These are phyloP conservation scores for Rasamsonia emersonii DNA, from an alignment of 2,329 filamentous ascomycete species.

Conservation along the genomic window DNA sequence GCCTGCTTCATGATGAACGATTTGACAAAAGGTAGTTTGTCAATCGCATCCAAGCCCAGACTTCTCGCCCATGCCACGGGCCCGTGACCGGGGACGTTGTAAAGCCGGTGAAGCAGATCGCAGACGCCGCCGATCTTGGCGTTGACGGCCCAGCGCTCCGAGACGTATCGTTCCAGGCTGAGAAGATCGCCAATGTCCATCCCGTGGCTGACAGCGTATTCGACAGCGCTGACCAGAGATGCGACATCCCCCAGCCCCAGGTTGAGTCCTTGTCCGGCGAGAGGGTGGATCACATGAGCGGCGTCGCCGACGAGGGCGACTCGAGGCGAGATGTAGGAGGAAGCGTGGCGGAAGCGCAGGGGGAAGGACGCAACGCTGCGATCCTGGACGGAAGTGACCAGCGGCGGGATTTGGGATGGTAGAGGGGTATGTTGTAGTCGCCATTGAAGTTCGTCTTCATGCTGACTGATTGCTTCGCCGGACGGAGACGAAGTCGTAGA, in stretches of 20 bases:
- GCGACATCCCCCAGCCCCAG: slow-evolving; percentile 85
- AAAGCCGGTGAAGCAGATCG: slow-evolving; percentile 89
- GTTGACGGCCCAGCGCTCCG: slow-evolving; percentile 75
- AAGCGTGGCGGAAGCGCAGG: slow-evolving; percentile 83
- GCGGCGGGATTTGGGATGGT: slow-evolving; percentile 52
- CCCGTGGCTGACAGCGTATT: slow-evolving; percentile 68
- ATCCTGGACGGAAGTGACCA: slow-evolving; percentile 62
- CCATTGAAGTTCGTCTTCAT: slow-evolving; percentile 77
- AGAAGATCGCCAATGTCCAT: slow-evolving; percentile 76
- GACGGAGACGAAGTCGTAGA: slow-evolving; percentile 8
- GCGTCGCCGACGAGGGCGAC: slow-evolving; percentile 88
- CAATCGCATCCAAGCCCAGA: slow-evolving; percentile 65
- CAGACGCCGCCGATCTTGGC: slow-evolving; percentile 66
- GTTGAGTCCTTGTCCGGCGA: slow-evolving; percentile 91
- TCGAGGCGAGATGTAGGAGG: slow-evolving; percentile 84
- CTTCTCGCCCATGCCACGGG: slow-evolving; percentile 74
- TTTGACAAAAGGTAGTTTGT: slow-evolving; percentile 68
- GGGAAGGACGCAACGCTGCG: slow-evolving; percentile 83
- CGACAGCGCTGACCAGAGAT: slow-evolving; percentile 65
- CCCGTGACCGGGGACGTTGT: slow-evolving; percentile 63
- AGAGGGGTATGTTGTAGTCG: slow-evolving; percentile 61
- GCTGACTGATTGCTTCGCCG: slow-evolving; percentile 28
- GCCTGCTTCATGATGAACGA: slow-evolving; percentile 72
- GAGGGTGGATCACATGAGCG: slow-evolving; percentile 87
- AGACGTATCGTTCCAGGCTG: slow-evolving; percentile 71